Conservation (phyloP, 352 stramenopile species). For the Phytophthora brassicae region DNA sequence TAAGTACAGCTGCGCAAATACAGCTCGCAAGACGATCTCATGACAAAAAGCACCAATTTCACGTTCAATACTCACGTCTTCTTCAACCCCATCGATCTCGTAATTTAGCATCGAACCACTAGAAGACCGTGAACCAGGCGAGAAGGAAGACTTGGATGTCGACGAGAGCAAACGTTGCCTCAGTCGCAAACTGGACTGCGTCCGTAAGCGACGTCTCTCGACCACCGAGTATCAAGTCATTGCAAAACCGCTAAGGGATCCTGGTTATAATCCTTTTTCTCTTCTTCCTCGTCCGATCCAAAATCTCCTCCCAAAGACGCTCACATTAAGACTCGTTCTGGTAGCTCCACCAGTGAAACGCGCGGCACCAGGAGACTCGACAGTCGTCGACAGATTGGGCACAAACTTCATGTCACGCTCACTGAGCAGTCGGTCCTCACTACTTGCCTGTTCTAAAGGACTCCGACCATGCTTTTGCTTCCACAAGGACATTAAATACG, state of each 20-base stretch:
- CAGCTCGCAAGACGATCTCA: slow-evolving; percentile 48
- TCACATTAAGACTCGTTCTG: slow-evolving; percentile 10
- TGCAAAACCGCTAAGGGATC: slow-evolving; percentile 45
- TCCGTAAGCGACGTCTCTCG: slow-evolving; percentile 42
- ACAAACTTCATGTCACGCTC: slow-evolving; percentile 77
- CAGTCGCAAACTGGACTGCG: slow-evolving; percentile 40
- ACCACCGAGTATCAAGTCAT: slow-evolving; percentile 51
- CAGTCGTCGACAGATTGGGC: slow-evolving; percentile 73
- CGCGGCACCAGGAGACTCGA: slow-evolving; percentile 73
- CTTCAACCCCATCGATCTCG: slow-evolving; percentile 21
- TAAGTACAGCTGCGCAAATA: slow-evolving; percentile 50
- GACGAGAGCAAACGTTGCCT: slow-evolving; percentile 36
- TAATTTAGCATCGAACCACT: slow-evolving; percentile 13
- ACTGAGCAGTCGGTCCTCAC: slow-evolving; percentile 65
- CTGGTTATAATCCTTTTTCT: slow-evolving; percentile 41
- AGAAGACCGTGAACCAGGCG: slow-evolving; percentile 25
- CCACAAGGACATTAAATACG: slow-evolving; percentile 73
- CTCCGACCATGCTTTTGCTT: slow-evolving; percentile 53
- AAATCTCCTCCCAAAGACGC: slow-evolving; percentile 23
- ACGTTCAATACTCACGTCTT: slow-evolving; percentile 36
- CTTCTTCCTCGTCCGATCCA: slow-evolving; percentile 38
- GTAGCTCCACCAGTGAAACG: slow-evolving; percentile 25
- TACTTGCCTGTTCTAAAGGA: slow-evolving; percentile 41
- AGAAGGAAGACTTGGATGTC: slow-evolving; percentile 34
- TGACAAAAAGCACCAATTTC: slow-evolving; percentile 58